Evolutionary conservation across 495 filamentous ascomycete genomes (phyloP), one percentile per base, ranked within the genome.

Genomic region (Choiromyces venosus): DNA sequence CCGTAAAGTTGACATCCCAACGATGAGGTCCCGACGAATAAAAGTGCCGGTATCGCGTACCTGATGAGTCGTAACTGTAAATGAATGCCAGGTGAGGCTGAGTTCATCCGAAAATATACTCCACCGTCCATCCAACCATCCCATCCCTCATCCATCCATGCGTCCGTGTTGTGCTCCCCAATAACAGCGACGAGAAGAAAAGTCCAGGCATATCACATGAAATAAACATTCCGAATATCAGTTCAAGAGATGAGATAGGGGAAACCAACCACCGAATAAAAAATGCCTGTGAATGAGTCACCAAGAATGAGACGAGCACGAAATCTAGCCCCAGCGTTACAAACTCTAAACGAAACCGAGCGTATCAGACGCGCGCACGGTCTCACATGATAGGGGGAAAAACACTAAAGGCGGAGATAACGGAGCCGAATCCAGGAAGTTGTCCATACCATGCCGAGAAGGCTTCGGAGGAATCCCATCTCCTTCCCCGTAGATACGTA

Each of bases 31-130:
- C 52, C 12, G 33, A 33, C 52, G 52, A 29, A 61, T 61, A 16
- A 61, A 61, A 61, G 52, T 61, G 52, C 52, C 25, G 25, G 52
- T 33, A 33, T 61, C 25, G 52, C 10, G 52, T 61, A 61, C 52
- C 52, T 61, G 25, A 61, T 61, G 52, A 61, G 52, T 61, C 52
- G 52, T 61, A 61, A 29, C 52, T 7, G 52, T 33, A 61, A 33
- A 61, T 61, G 18, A 61, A 61, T 61, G 25, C 52, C 52, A 61
- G 52, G 52, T 61, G 52, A 61, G 52, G 52, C 52, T 61, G 52
- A 61, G 25, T 61, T 33, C 52, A 61, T 61, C 52, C 52, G 52
- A 61, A 61, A 61, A 61, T 61, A 61, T 61, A 33, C 52, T 29
- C 52, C 25, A 33, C 6, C 46, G 12, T 12, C 52, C 44, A 4